Conservation (phyloP, 208 protist species). For the Trypanosoma conorhini region DNA sequence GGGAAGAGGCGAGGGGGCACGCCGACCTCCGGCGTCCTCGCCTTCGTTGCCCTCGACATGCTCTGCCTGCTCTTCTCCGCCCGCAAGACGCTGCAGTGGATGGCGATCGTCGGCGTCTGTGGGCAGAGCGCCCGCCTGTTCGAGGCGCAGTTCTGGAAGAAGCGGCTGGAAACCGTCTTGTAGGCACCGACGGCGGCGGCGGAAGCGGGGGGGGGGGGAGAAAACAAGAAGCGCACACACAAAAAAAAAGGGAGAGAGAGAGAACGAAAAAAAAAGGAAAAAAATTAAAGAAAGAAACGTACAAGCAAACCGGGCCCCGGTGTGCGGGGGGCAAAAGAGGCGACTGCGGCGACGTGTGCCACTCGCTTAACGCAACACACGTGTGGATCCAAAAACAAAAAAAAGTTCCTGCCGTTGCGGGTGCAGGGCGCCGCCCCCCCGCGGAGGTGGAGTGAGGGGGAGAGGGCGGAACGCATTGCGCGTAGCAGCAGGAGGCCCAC, state of each 20-base stretch:
- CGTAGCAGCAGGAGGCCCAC: no score
- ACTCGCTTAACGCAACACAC: no score
- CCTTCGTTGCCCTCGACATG: constrained; percentile 43
- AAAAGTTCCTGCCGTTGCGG: no score
- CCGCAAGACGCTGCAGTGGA: constrained; percentile 63
- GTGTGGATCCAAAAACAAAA: no score
- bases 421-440: no score
- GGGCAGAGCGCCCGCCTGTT: constrained; percentile 59
- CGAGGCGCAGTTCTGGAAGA: constrained; percentile 32
- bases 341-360: no score
- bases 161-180: constrained; percentile 18
- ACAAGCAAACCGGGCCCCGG: no score
- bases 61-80: constrained; percentile 48
- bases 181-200: neutral
- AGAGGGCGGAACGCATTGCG: no score
- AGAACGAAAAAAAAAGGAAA: neutral
- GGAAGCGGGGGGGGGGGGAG: no score
- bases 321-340: no score
- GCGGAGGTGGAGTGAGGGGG: no score
- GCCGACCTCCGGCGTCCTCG: constrained; percentile 35
- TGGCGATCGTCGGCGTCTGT: constrained; percentile 57
- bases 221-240: neutral
- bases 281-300: neutral
- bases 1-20: constrained; percentile 35
- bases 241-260: neutral